Conservation (phyloP, 805 yeast species). For the Lipomyces mesembrius region DNA sequence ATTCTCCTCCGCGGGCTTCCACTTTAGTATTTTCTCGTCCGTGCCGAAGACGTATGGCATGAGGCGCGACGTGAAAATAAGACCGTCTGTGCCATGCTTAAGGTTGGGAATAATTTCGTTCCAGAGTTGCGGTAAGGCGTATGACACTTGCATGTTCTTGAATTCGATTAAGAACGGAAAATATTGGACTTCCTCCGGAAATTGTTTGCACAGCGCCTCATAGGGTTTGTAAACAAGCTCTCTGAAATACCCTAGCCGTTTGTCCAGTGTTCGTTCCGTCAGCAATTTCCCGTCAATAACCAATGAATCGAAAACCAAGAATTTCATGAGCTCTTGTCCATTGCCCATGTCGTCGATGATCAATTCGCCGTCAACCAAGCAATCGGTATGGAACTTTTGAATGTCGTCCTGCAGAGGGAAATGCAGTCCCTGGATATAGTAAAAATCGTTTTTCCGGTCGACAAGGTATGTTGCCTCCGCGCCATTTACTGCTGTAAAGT, state of each 20-base stretch:
- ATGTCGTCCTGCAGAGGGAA: slow-evolving; percentile 65
- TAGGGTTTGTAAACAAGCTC: slow-evolving; percentile 83
- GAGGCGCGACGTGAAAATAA: slow-evolving; percentile 88
- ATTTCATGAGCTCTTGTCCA: slow-evolving; percentile 66
- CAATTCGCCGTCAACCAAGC: slow-evolving; percentile 91
- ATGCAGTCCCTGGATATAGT: slow-evolving; percentile 74
- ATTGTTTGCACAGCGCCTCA: slow-evolving; percentile 63
- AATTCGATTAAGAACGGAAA: slow-evolving; percentile 87
- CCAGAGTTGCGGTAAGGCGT: slow-evolving; percentile 75
- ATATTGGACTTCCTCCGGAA: slow-evolving; percentile 72
- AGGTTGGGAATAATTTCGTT: slow-evolving; percentile 66
- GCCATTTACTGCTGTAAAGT: slow-evolving; percentile 63
- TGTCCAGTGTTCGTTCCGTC: slow-evolving; percentile 71
- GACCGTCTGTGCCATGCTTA: slow-evolving; percentile 90
- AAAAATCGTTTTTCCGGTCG: slow-evolving; percentile 87
- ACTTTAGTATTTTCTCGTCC: slow-evolving; percentile 80
- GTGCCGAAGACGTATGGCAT: slow-evolving; percentile 89
- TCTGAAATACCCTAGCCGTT: slow-evolving; percentile 84
- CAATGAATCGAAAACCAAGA: slow-evolving; percentile 87
- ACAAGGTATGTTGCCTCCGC: slow-evolving; percentile 90
- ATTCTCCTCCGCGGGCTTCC: slow-evolving; percentile 98
- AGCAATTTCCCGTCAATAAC: slow-evolving; percentile 78
- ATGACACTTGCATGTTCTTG: slow-evolving; percentile 86
- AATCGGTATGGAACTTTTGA: slow-evolving; percentile 75
- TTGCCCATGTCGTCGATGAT: slow-evolving; percentile 63